A percentile compares a stretch with the other conserved stretches of the same genome.
Conservation (phyloP, 2,329 filamentous ascomycete species). For the Setomelanomma holmii region DNA sequence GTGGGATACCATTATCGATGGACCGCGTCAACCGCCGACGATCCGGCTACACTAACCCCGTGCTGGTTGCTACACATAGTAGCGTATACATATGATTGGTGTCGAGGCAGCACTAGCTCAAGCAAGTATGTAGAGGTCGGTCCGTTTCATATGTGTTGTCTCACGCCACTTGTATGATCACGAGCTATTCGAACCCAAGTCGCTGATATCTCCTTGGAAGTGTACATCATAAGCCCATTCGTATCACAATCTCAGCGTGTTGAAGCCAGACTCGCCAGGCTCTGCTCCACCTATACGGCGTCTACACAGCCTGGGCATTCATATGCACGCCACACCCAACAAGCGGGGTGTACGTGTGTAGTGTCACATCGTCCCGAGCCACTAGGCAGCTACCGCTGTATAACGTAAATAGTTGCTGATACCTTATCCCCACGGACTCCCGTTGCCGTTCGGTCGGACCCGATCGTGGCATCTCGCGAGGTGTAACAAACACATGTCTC, state of each 20-base stretch:
- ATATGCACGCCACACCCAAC: conserved; percentile 2
- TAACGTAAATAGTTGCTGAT: too few species aligned
- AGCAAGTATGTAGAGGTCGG: background rate
- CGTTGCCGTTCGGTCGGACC: too few species aligned
- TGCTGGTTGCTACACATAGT: background rate
- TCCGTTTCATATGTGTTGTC: background rate
- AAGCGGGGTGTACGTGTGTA: conserved; percentile 3
- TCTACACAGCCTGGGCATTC: conserved; percentile 1
- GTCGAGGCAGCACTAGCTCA: background rate
- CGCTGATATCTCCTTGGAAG: too few species aligned
- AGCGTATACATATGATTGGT: background rate
- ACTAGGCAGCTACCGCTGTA: too few species aligned
- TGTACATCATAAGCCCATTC: too few species aligned
- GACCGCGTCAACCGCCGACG: conserved; percentile 3
- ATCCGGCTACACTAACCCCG: background rate
- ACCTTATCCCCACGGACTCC: too few species aligned
- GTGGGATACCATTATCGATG: conserved; percentile 1
- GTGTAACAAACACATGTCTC: too few species aligned
- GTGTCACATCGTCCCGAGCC: background rate
- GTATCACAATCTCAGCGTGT: background rate
- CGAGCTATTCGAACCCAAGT: too few species aligned
- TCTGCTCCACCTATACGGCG: background rate
- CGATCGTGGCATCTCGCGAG: too few species aligned
- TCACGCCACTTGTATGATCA: background rate
- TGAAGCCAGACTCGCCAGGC: background rate